Evolutionary conservation across 75 land plant genomes (phyloP).

Genomic region (Picea sitchensis): DNA sequence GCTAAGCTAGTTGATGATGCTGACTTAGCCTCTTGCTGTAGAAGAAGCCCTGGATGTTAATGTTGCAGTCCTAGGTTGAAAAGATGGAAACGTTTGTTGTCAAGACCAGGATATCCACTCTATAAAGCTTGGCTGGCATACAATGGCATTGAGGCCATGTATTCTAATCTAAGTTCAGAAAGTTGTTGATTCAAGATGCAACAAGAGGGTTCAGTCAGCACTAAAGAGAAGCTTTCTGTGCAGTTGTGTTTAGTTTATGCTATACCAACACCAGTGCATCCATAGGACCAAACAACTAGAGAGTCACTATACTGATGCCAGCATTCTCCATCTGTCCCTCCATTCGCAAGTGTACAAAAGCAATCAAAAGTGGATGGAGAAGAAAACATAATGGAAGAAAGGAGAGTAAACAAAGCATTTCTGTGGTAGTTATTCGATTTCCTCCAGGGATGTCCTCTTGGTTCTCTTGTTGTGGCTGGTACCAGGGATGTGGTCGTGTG

Average conservation of each 20-base stretch:
- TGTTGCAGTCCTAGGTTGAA: conserved; percentile 26
- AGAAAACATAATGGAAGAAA: conserved; percentile 36
- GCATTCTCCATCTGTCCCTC: too few relatives aligned
- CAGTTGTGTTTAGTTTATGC: too few relatives aligned
- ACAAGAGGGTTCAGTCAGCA: conserved; percentile 1
- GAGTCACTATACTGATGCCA: too few relatives aligned
- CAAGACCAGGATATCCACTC: conserved; percentile 47
- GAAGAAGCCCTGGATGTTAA: conserved; percentile 38
- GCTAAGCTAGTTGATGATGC: conserved; percentile 17
- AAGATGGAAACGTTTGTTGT: conserved; percentile 44
- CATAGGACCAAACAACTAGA: too few relatives aligned
- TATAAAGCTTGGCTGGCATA: conserved; percentile 35
- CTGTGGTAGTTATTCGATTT: conserved; percentile 90
- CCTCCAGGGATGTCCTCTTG: conserved; percentile 92
- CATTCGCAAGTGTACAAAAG: too few relatives aligned
- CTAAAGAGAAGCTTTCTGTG: too few relatives aligned
- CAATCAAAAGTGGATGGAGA: too few relatives aligned
- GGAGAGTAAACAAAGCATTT: conserved; percentile 62
- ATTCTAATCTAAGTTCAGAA: conserved; percentile 26
- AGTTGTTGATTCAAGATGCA: conserved; percentile 17
- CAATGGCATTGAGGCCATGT: conserved; percentile 27
- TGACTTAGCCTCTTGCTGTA: conserved; percentile 37
- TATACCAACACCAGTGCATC: too few relatives aligned
- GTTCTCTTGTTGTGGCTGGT: conserved; percentile 88
- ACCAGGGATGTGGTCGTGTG: conserved; percentile 91